Percentiles rank a stretch among this genome's conserved stretches.
These are phyloP conservation scores for Ceriops decandra DNA, from an alignment of 345 rosid species.

Conservation along the genomic window DNA sequence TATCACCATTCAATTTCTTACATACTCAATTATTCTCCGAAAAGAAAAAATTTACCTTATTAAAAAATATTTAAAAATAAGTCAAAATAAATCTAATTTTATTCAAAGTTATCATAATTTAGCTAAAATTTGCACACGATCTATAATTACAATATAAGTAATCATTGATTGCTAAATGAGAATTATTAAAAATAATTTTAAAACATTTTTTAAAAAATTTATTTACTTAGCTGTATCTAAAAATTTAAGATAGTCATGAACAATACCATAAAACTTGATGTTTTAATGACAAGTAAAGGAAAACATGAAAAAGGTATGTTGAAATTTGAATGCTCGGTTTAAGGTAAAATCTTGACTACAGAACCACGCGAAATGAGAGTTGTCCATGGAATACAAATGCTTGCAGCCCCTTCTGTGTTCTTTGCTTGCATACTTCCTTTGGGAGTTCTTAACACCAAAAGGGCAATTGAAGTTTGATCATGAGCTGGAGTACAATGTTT, in stretches of 20 bases:
- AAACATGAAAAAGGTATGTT: not conserved
- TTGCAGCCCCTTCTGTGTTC: conserved; percentile 22
- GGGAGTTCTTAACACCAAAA: conserved; percentile 52
- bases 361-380: conserved; percentile 38
- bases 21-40: no score
- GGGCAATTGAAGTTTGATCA: conserved; percentile 15
- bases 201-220: not conserved
- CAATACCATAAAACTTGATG: not conserved
- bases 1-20: conserved; percentile 35
- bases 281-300: not conserved
- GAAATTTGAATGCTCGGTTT: conserved; percentile 14
- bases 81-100: no score
- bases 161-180: no score
- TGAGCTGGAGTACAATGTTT: conserved; percentile 13
- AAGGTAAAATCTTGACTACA: conserved; percentile 44
- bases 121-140: not conserved
- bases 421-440: conserved; percentile 13
- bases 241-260: not conserved
- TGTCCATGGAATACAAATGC: conserved; percentile 45
- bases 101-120: no score
- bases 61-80: no score
- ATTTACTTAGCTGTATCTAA: not conserved
- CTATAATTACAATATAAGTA: no score
- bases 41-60: no score
- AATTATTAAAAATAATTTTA: not conserved